phyloP scores from a whole-genome alignment of 2,329 filamentous ascomycete species.

The Tolypocladium amazonense region DNA sequence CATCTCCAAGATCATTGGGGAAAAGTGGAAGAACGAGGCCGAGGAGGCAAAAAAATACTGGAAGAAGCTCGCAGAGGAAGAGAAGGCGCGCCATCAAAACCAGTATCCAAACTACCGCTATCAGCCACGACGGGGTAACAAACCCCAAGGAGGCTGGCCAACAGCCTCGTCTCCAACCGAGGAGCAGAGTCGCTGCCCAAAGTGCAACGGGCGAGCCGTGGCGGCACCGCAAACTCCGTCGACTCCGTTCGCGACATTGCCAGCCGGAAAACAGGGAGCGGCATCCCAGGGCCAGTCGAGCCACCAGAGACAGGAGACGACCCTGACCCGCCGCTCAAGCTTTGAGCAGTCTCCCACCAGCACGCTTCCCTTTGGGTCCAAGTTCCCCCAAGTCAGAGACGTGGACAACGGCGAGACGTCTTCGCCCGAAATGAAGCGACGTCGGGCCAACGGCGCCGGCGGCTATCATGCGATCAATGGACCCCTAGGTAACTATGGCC shows the following conservation, averaged over 20 bases:
- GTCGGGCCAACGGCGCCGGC: constrained; percentile 41
- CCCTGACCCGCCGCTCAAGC: constrained; percentile 15
- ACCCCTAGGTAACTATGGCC: constrained; percentile 5
- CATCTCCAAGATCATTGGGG: constrained; percentile 93
- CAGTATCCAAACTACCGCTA: constrained; percentile 94
- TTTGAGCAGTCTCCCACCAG: constrained; percentile 14
- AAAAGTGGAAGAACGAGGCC: constrained; percentile 75
- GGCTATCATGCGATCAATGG: constrained; percentile 18
- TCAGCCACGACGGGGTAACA: constrained; percentile 61
- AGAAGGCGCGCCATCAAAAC: constrained; percentile 79
- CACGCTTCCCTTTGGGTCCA: constrained; percentile 10
- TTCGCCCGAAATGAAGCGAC: constrained; percentile 48
- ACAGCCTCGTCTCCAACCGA: constrained; percentile 26
- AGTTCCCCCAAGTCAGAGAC: constrained; percentile 13
- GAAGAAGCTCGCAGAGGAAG: constrained; percentile 85
- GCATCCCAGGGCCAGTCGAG: constrained; percentile 10
- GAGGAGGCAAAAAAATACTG: constrained; percentile 70
- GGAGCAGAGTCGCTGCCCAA: constrained; percentile 50
- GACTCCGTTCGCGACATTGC: constrained; percentile 30
- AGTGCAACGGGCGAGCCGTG: constrained; percentile 61
- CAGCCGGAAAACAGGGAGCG: constrained; percentile 14
- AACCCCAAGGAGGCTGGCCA: constrained; percentile 18
- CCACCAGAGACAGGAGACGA: constrained; percentile 11
- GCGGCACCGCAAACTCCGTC: constrained; percentile 50
- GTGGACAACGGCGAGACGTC: constrained; percentile 26